Percentiles rank a stretch among this genome's conserved stretches.
These are phyloP conservation scores for Mortierella sp. DNA, from an alignment of 371 early-diverging fungal genomes.

Conservation along the genomic window DNA sequence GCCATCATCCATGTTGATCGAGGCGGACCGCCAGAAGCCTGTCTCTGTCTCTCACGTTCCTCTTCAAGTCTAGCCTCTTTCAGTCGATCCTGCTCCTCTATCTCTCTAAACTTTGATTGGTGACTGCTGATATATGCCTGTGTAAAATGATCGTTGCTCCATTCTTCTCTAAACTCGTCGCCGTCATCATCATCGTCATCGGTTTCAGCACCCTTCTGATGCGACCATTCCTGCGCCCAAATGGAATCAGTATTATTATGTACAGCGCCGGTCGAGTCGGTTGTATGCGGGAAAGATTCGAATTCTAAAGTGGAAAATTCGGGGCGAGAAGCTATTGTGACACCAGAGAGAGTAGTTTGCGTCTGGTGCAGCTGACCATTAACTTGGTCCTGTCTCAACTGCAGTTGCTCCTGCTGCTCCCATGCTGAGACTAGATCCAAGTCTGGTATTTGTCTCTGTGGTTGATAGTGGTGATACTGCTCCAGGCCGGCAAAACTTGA, in stretches of 20 bases:
- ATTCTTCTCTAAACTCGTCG: slow-evolving; percentile 54
- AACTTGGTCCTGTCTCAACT: not conserved
- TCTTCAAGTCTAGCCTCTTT: slow-evolving; percentile 42
- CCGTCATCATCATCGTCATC: slow-evolving; percentile 34
- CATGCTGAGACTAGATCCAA: slow-evolving; percentile 38
- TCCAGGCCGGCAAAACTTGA: not conserved
- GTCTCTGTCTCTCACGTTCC: slow-evolving; percentile 33
- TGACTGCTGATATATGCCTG: slow-evolving; percentile 46
- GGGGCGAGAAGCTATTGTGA: not conserved
- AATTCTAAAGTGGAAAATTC: slow-evolving; percentile 22
- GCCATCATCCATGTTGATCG: slow-evolving; percentile 41
- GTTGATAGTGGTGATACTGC: not conserved
- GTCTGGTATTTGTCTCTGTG: slow-evolving; percentile 30
- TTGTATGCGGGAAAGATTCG: slow-evolving; percentile 15
- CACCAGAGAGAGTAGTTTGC: slow-evolving; percentile 14
- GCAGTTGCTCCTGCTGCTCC: slow-evolving; percentile 18
- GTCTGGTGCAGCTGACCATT: not conserved
- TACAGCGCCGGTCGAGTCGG: not conserved
- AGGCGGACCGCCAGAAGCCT: slow-evolving; percentile 16
- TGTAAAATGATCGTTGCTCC: slow-evolving; percentile 53
- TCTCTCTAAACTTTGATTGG: slow-evolving; percentile 35
- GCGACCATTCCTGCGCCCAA: slow-evolving; percentile 33
- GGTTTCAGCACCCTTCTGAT: not conserved
- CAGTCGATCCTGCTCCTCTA: slow-evolving; percentile 40
- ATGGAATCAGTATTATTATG: not conserved